Evolutionary conservation across 495 filamentous ascomycete genomes (phyloP), one percentile per base, ranked within the genome.

Genomic region (Neurospora sublineolata): DNA sequence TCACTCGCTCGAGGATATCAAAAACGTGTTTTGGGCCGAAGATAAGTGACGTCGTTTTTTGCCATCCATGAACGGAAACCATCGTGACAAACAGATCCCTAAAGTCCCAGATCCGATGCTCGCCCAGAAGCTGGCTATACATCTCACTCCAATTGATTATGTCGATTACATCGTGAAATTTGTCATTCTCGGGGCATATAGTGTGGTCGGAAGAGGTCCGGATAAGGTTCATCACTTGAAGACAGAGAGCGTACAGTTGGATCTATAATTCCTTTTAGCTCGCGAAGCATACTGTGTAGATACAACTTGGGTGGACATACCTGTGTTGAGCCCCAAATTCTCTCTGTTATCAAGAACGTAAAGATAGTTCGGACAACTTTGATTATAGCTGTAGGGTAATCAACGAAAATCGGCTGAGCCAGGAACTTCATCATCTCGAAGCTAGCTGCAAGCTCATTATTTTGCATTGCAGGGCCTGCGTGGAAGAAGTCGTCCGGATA

Each of bases 71-170:
- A 14, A 73, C 10, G 7, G 73, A 44, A 8, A 70, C 69, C 1
- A 41, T 12, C 16, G 75, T 46, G 7, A 70, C 30, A 14, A 78
- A 58, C 3, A 78, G 72, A 39, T 78, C 76, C 12, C 67, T 71
- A 14, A 76, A 70, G 39, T 77, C 73, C 76, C 76, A 78, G 16
- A 78, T 69, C 3, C 72, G 71, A 12, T 67, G 23, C 16, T 76
- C 70, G 2, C 44, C 39, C 1, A 71, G 46, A 14, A 78, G 52
- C 1, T 70, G 44, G 20, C 44, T 41, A 39, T 78, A 76, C 18
- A 78, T 27, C n/a, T 52, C 36, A 1, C 42, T 38, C 72, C 71
- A 76, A 14, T 75, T 30, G 18, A 72, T 70, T 1, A 69, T 39
- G 16, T 27, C 27, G 9, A 16, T 37, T 11, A 37, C 37, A n/a